Conservation (phyloP, 208 protist genomes). For the Leishmania gerbilli region DNA sequence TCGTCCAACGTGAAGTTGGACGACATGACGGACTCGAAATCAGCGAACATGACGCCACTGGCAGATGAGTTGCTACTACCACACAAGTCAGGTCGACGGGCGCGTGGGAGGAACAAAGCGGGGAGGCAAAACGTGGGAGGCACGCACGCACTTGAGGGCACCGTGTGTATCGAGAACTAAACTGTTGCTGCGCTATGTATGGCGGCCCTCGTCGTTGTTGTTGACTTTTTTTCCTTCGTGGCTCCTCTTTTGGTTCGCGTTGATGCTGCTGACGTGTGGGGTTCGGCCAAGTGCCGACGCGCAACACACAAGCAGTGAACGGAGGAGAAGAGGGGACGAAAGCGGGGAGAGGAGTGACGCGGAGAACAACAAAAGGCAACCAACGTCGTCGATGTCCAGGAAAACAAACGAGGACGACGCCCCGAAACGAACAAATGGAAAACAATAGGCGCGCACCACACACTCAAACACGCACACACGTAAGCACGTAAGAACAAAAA, state of each 20-base stretch:
- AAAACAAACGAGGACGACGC: not conserved
- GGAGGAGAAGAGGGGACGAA: not conserved
- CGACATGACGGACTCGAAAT: constrained; percentile 71
- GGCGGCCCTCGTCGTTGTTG: not conserved
- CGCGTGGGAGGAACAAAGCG: not conserved
- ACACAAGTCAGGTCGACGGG: not conserved
- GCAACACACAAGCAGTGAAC: not conserved
- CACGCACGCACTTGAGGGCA: not conserved
- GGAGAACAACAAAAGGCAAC: not conserved
- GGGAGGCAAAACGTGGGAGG: not conserved
- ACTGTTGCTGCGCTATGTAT: not conserved
- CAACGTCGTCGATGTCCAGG: not conserved
- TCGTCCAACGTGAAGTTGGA: constrained; percentile 80
- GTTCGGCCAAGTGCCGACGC: not conserved
- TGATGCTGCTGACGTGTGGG: not conserved
- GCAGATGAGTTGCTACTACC: not conserved
- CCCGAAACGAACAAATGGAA: not conserved
- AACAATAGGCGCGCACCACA: not conserved
- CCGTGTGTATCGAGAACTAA: too few species aligned
- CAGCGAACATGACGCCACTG: constrained; percentile 47
- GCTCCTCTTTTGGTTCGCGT: not conserved
- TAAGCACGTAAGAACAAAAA: not conserved
- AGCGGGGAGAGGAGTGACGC: too few species aligned
- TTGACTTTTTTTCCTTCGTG: not conserved
- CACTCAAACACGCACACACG: not conserved